Evolutionary conservation across 805 yeast genomes (phyloP), one percentile per base, ranked within the genome.

Genomic region (Kluyveromyces siamensis): DNA sequence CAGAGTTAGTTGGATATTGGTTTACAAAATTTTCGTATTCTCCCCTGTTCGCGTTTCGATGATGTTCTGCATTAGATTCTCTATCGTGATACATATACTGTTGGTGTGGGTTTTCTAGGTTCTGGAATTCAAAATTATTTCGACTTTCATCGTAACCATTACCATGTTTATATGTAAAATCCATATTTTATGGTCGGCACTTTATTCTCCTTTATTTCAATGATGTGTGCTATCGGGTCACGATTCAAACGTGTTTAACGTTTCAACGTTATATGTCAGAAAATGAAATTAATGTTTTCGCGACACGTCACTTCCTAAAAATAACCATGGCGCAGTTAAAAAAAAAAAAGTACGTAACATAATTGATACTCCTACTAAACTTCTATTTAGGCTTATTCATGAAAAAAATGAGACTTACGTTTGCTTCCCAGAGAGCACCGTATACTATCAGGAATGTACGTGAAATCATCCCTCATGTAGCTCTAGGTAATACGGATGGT

Each of bases 401-500:
- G 11, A 30, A 8, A 13, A 8, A 7, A 30, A 30, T 11, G 14
- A 7, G 14, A 30, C 5, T 5, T 4, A 4, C 7, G 14, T 30
- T 5, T 10, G 14, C 3, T 30, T 11, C 14, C 5, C 3, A 30
- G 35, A 13, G 7, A 13, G 14, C 14, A 4, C 7, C 11, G 3
- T 30, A 30, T 11, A 30, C 35, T 7, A 30, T 11, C 35, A 30
- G 7, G 14, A 11, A 13, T 30, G 11, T 30, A 30, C 3, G 8
- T 30, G 14, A 30, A 8, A 30, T 13, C 7, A 2, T 30, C 11
- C 14, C 14, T 30, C 18, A 33, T 27, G 36, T 2, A 43, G 39
- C 5, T 44, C 44, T 10, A 27, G 44, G 41, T 58, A 60, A 42
- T 49, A 60, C 10, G 61, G 60, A 38, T 60, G 61, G 17, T 58